Evolutionary conservation across 2,329 filamentous ascomycete species (phyloP).

Genomic region (Zasmidium citrigriseum): DNA sequence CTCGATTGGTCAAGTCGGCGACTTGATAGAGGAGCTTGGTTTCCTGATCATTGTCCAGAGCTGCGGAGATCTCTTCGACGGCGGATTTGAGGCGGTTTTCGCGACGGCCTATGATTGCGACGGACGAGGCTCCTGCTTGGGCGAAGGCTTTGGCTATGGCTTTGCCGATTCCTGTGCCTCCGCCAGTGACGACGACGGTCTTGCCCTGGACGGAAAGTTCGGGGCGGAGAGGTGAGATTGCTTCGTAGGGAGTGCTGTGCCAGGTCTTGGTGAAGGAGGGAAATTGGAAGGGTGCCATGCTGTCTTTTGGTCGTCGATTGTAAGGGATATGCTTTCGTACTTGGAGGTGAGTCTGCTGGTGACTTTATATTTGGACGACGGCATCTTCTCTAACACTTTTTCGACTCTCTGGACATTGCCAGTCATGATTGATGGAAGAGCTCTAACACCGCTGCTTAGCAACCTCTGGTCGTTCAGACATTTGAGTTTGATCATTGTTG

Average conservation of each 20-base stretch:
- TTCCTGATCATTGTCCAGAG: neutral
- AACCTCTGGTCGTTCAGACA: too few relatives aligned
- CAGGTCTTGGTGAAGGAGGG: conserved; percentile 40
- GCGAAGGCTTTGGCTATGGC: conserved; percentile 8
- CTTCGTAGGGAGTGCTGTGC: conserved; percentile 37
- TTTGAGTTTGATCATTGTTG: too few relatives aligned
- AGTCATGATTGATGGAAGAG: too few relatives aligned
- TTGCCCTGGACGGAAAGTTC: conserved; percentile 45
- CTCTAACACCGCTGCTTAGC: too few relatives aligned
- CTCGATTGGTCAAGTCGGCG: neutral
- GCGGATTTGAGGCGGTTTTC: neutral
- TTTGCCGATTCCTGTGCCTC: conserved; percentile 13
- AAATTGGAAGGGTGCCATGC: conserved; percentile 3
- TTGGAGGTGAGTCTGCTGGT: neutral
- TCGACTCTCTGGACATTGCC: too few relatives aligned
- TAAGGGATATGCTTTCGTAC: too few relatives aligned
- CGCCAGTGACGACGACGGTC: conserved; percentile 46
- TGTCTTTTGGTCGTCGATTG: too few relatives aligned
- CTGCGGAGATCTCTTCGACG: neutral
- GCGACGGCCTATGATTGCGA: conserved; percentile 4
- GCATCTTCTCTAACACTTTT: too few relatives aligned
- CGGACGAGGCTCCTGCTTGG: neutral
- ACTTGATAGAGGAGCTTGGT: neutral
- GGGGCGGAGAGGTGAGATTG: conserved; percentile 42
- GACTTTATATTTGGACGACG: neutral